Base-by-base conservation (phyloP, 2,329 filamentous ascomycete genomes). In the Colletotrichum sp. region DNA sequence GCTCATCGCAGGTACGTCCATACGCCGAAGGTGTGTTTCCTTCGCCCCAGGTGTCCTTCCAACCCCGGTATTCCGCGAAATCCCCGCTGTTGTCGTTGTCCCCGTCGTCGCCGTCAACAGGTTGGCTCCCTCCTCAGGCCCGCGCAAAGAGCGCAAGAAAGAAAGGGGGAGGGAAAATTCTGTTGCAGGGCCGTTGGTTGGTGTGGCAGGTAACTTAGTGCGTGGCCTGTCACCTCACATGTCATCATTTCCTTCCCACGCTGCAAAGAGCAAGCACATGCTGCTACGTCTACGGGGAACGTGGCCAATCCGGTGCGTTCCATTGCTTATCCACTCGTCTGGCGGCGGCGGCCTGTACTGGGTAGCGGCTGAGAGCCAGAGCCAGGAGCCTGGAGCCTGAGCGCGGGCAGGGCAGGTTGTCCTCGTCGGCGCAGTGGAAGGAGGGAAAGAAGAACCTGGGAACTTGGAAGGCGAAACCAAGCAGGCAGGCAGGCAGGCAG, bases 151-250 rank as follows among this genome's bases (percentile, higher is more conserved):
- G 57, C 18, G 36, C 34, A 26, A 64, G 24, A 5, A 34, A 7
- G 13, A 26, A 34, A 32, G 34, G 16, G 55, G 39, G 9, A 18
- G 16, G 28, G 36, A 60, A 60, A 34, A 68, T 24, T 39, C 36
- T 43, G 18, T 55, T 36, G 59, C n/a, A 55, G 43, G 59, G 72
- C 48, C 61, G 70, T 74, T 74, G 63, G 64, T 61, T 74, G 57
- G 65, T 68, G 57, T 64, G 36, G 36, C 63, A 63, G 59, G 15
- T 26, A 52, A 24, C 43, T 52, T 52, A 52, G n/a, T 72, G 74
- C 59, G 70, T 74, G 71, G 70, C 34, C 71, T 69, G 71, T 76
- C 71, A 76, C 74, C 74, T 76, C 74, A 76, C 70, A 76, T 76
- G 74, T 74, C 74, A 76, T 76, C 74, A 76, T 74, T 36, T 65